A percentile compares a stretch with the other conserved stretches of the same genome.
phyloP scores from a whole-genome alignment of 2,329 filamentous ascomycete genomes.

The Phialemonium atrogriseum region DNA sequence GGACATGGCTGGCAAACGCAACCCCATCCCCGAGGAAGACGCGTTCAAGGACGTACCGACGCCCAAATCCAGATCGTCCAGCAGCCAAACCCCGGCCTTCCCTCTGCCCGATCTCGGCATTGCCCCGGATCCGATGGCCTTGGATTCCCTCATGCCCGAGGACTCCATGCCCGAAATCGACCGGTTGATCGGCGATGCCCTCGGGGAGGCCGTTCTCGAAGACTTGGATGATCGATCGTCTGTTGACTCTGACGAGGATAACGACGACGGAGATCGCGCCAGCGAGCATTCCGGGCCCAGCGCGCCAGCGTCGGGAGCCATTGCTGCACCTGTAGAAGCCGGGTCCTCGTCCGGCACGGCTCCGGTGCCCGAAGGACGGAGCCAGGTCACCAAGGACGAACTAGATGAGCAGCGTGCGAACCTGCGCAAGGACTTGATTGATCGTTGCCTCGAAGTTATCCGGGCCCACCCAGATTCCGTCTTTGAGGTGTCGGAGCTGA shows the following conservation, averaged over 20 bases:
- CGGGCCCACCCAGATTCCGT: conserved; percentile 81
- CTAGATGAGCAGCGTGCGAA: conserved; percentile 66
- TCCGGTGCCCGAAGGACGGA: conserved; percentile 11
- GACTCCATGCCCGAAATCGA: conserved; percentile 14
- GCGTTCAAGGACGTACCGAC: conserved; percentile 24
- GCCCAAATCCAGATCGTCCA: conserved; percentile 19
- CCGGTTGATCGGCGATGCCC: conserved; percentile 15
- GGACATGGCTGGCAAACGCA: conserved; percentile 49
- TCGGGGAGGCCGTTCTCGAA: conserved; percentile 13
- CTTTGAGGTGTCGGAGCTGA: conserved; percentile 83
- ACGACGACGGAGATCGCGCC: conserved; percentile 13
- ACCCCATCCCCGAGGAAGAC: conserved; percentile 59
- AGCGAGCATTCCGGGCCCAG: conserved; percentile 5
- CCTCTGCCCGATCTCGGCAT: conserved; percentile 8
- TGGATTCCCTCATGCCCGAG: too few relatives aligned
- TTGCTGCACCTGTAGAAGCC: conserved; percentile 14
- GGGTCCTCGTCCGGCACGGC: conserved; percentile 13
- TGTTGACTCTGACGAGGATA: conserved; percentile 17
- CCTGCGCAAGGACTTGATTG: conserved; percentile 73
- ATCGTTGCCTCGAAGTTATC: conserved; percentile 83
- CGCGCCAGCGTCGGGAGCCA: conserved; percentile 12
- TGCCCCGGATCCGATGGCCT: conserved; percentile 20
- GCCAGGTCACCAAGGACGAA: conserved; percentile 60
- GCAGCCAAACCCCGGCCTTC: conserved; percentile 4
- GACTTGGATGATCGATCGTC: conserved; percentile 15